These are phyloP conservation scores for Solanum arcanum DNA, from an alignment of 257 asterid genomes.

Conservation along the genomic window DNA sequence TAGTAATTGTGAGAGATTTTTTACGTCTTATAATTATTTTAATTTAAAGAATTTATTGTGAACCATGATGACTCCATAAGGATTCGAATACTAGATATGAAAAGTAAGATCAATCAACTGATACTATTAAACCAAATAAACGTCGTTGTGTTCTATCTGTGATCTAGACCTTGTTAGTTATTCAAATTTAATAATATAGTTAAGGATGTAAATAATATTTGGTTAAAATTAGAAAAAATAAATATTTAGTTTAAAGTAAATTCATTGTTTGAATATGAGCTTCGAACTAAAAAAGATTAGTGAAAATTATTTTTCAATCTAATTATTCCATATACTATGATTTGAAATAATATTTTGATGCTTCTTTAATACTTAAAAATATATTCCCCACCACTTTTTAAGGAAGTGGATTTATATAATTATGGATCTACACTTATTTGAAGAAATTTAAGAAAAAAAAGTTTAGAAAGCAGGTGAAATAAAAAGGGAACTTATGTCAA, in stretches of 20 bases:
- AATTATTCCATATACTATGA: background rate
- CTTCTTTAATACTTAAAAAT: background rate
- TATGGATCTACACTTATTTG: background rate
- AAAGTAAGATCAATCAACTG: no score
- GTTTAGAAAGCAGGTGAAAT: background rate
- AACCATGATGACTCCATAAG: no score
- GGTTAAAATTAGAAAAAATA: background rate
- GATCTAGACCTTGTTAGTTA: background rate
- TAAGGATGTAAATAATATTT: background rate
- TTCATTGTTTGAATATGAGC: background rate
- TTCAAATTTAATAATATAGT: background rate
- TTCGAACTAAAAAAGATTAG: background rate
- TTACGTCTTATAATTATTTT: no score
- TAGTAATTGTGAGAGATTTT: no score
- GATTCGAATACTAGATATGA: fast-evolving
- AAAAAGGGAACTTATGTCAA: background rate
- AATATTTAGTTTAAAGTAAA: background rate
- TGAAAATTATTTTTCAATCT: background rate
- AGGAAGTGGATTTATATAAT: background rate
- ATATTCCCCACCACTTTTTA: background rate
- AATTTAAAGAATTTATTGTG: no score
- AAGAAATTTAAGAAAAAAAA: background rate
- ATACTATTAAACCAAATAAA: no score
- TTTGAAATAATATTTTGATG: background rate
- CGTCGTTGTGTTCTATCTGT: fast-evolving